Conservation (phyloP, 2,329 filamentous ascomycete genomes). For the Raffaelea arxii region DNA sequence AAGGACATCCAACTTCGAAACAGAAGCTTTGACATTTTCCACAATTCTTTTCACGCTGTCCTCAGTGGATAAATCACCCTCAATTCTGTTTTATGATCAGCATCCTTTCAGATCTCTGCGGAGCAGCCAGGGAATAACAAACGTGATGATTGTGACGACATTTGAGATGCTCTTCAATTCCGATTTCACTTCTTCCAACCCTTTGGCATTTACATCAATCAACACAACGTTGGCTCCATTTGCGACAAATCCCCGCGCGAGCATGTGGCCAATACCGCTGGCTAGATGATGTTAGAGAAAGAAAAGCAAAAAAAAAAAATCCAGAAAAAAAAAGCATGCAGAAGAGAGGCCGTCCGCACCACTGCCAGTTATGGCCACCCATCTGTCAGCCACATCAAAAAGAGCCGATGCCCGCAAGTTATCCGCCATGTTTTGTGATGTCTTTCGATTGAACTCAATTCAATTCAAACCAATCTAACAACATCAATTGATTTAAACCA, state of each 20-base stretch:
- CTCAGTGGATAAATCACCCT: constrained; percentile 10
- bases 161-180: background rate
- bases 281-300: too few species aligned
- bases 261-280: constrained; percentile 14
- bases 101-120: too few species aligned
- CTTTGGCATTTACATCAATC: constrained; percentile 11
- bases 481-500: too few species aligned
- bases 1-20: constrained; percentile 1
- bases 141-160: background rate
- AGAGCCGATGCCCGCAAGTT: background rate
- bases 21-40: background rate
- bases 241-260: constrained; percentile 10
- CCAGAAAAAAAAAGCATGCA: too few species aligned
- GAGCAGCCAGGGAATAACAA: background rate
- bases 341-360: too few species aligned
- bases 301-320: too few species aligned
- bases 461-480: too few species aligned
- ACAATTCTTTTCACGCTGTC: constrained; percentile 6
- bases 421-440: background rate
- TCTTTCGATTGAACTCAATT: too few species aligned
- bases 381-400: constrained; percentile 1
- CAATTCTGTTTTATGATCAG: too few species aligned
- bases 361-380: constrained; percentile 11
- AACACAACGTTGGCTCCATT: constrained; percentile 13
- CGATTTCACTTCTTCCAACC: constrained; percentile 3